Evolutionary conservation across 1,284 basidiomycete species (phyloP).

Genomic region (Ustilago trichophora): DNA sequence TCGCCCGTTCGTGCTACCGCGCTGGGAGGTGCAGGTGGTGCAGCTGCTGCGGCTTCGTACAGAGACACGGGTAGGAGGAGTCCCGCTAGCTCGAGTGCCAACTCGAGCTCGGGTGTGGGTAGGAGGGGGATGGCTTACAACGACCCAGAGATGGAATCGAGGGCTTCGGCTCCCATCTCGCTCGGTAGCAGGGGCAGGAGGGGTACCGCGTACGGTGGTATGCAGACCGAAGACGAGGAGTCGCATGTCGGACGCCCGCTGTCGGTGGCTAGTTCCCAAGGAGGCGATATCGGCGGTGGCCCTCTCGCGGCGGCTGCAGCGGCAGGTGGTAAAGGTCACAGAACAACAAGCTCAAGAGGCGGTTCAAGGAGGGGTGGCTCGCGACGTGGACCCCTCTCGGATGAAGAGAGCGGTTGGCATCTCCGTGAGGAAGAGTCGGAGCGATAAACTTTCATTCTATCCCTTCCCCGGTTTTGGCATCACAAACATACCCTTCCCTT

Average conservation of each 20-base stretch:
- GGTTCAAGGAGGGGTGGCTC: slow-evolving; percentile 8
- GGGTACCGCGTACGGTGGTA: slow-evolving; percentile 48
- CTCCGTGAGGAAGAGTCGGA: slow-evolving; percentile 40
- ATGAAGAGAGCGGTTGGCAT: slow-evolving; percentile 52
- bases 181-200: slow-evolving; percentile 51
- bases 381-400: slow-evolving; percentile 19
- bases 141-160: slow-evolving; percentile 48
- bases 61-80: slow-evolving; percentile 16
- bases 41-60: slow-evolving; percentile 18
- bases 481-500: not conserved
- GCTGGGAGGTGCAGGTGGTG: slow-evolving; percentile 17
- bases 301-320: slow-evolving; percentile 40
- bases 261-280: slow-evolving; percentile 6
- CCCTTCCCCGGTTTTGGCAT: not conserved
- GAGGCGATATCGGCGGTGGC: slow-evolving; percentile 9
- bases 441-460: slow-evolving; percentile 1
- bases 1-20: slow-evolving; percentile 16
- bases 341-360: slow-evolving; percentile 9
- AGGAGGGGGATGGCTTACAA: slow-evolving; percentile 55
- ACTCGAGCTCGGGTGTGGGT: slow-evolving; percentile 6
- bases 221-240: slow-evolving; percentile 43
- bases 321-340: slow-evolving; percentile 12
- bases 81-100: slow-evolving; percentile 15
- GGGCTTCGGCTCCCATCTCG: slow-evolving; percentile 38
- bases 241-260: slow-evolving; percentile 23